Percentiles rank a stretch among this genome's conserved stretches.
Evolutionary conservation across 2,329 filamentous ascomycete species (phyloP).

Genomic region (Dactylonectria macrodidyma): DNA sequence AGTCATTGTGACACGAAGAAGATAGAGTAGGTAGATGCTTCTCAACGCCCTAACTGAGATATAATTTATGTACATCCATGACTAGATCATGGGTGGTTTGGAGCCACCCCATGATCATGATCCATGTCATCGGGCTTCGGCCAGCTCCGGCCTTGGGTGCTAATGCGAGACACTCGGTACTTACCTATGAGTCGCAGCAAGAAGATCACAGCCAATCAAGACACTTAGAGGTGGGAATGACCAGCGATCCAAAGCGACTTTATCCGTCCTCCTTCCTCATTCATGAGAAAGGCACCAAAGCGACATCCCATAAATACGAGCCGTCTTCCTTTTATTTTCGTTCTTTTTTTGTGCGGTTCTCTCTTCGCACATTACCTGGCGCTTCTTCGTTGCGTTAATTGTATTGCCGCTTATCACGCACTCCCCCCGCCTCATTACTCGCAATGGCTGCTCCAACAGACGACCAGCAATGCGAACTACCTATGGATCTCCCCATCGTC

Average conservation of each 20-base stretch:
- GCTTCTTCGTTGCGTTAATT: neutral
- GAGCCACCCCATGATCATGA: conserved; percentile 24
- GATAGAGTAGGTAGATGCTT: too few relatives aligned
- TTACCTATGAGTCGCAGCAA: neutral
- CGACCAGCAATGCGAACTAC: conserved; percentile 44
- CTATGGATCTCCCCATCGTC: conserved; percentile 73
- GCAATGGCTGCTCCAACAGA: conserved; percentile 29
- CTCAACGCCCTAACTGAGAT: neutral
- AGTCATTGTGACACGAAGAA: too few relatives aligned
- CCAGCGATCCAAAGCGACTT: conserved; percentile 4
- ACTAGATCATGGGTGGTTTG: neutral
- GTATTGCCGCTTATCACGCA: neutral
- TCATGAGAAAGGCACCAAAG: neutral
- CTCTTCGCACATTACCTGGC: neutral
- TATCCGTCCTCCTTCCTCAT: conserved; percentile 23
- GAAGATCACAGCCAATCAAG: conserved; percentile 22
- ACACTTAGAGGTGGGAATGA: conserved; percentile 13
- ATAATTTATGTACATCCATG: neutral
- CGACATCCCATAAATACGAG: neutral
- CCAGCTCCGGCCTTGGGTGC: conserved; percentile 22
- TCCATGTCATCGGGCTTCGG: conserved; percentile 27
- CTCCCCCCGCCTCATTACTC: neutral
- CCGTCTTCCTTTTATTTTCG: neutral
- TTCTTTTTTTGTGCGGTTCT: neutral
- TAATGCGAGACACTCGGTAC: neutral